Percentiles rank a stretch among this genome's conserved stretches.
These are phyloP conservation scores for Calonectria pseudoreteaudii DNA, from an alignment of 2,329 filamentous ascomycete genomes.

Conservation along the genomic window DNA sequence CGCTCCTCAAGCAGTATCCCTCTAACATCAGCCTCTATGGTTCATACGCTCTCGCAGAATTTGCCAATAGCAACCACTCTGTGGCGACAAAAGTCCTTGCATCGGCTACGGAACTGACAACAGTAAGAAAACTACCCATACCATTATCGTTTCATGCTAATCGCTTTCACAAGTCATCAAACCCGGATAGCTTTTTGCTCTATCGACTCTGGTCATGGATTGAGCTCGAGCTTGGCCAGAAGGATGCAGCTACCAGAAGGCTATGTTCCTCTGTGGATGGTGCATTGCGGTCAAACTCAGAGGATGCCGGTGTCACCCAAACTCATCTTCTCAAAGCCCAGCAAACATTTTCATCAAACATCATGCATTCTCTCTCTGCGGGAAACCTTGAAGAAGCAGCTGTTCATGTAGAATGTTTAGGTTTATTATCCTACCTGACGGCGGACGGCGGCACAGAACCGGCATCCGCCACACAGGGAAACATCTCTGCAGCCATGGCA, in stretches of 20 bases:
- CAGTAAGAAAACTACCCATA: slow-evolving; percentile 39
- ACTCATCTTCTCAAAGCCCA: slow-evolving; percentile 64
- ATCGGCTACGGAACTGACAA: slow-evolving; percentile 65
- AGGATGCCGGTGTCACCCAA: slow-evolving; percentile 39
- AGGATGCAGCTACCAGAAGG: slow-evolving; percentile 48
- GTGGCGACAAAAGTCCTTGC: slow-evolving; percentile 74
- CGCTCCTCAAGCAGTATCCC: slow-evolving; percentile 75
- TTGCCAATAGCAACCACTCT: slow-evolving; percentile 64
- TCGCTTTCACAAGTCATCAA: slow-evolving; percentile 29
- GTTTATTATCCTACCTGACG: slow-evolving; percentile 76
- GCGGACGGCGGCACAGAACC: slow-evolving; percentile 55
- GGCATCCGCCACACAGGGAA: slow-evolving; percentile 62
- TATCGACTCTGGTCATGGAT: slow-evolving; percentile 77
- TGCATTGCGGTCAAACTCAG: slow-evolving; percentile 26
- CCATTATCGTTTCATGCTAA: slow-evolving; percentile 16
- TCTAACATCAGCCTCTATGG: slow-evolving; percentile 79
- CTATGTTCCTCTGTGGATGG: slow-evolving; percentile 56
- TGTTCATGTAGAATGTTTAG: slow-evolving; percentile 70
- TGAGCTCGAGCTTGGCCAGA: slow-evolving; percentile 60
- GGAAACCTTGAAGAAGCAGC: slow-evolving; percentile 61
- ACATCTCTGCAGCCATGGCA: slow-evolving; percentile 63
- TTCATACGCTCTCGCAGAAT: slow-evolving; percentile 81
- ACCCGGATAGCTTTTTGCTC: slow-evolving; percentile 52
- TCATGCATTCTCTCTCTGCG: slow-evolving; percentile 67
- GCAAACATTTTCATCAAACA: slow-evolving; percentile 63